Percentiles rank a stretch among this genome's conserved stretches.
phyloP scores from a whole-genome alignment of 805 yeast genomes.

The Nakazawaea ambrosiae region DNA sequence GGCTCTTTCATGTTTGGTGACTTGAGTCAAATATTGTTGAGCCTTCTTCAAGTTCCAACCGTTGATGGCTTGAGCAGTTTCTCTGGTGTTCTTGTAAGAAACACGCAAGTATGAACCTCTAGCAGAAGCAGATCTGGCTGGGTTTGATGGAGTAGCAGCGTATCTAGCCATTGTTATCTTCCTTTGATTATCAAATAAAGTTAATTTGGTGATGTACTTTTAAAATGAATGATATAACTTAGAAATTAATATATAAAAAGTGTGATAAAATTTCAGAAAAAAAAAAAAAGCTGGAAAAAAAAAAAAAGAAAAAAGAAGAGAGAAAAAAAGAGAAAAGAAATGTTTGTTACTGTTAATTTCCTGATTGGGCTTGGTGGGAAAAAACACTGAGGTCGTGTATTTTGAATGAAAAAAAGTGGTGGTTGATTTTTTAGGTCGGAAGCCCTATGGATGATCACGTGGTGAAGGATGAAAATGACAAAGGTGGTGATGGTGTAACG shows the following conservation, averaged over 20 bases:
- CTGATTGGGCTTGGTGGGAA: no score
- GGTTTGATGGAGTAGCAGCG: constrained; percentile 99
- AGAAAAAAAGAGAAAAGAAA: no score
- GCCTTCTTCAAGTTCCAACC: constrained; percentile 98
- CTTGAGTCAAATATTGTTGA: constrained; percentile 91
- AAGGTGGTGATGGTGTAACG: no score
- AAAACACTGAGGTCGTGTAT: no score
- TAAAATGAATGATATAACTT: not conserved
- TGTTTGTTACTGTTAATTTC: no score
- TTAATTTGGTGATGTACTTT: no score
- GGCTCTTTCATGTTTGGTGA: constrained; percentile 97
- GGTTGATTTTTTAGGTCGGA: no score
- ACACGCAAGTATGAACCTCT: constrained; percentile 99
- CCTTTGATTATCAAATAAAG: constrained; percentile 3
- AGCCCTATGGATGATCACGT: constrained; percentile 5
- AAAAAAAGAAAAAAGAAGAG: not conserved
- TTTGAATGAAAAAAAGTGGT: no score
- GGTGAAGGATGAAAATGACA: no score
- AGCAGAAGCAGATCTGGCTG: constrained; percentile 98
- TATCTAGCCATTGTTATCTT: constrained; percentile 92
- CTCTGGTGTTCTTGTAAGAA: constrained; percentile 99
- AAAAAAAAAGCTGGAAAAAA: no score
- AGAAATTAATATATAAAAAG: not conserved
- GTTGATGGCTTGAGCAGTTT: constrained; percentile 95
- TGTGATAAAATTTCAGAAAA: not conserved